phyloP scores from a whole-genome alignment of 768 basidiomycete species.

The Auricularia sp. region DNA sequence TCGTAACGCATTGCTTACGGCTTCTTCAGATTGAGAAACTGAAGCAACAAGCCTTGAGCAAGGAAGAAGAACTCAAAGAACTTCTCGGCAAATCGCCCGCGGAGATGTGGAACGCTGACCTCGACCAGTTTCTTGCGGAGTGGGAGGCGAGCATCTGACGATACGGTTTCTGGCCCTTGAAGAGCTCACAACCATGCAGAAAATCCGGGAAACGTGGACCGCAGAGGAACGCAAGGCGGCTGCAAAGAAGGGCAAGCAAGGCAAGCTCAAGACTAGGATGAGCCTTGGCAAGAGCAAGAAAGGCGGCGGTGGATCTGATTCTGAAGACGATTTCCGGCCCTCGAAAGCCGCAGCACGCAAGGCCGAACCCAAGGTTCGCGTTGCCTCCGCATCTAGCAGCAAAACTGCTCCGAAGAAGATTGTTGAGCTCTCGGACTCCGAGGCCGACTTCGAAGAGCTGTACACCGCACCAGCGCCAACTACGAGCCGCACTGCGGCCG shows the following conservation, averaged over 20 bases:
- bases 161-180: background rate
- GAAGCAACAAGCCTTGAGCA: conserved; percentile 64
- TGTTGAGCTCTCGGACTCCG: conserved; percentile 20
- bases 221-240: conserved; percentile 39
- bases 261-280: conserved; percentile 44
- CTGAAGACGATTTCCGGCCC: conserved; percentile 50
- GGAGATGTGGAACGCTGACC: conserved; percentile 82
- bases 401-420: conserved; percentile 31
- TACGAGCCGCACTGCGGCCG: conserved; percentile 32
- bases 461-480: conserved; percentile 8
- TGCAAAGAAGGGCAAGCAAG: conserved; percentile 48
- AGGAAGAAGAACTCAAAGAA: conserved; percentile 69
- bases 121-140: conserved; percentile 71
- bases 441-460: conserved; percentile 7
- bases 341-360: conserved; percentile 32
- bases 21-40: conserved; percentile 68
- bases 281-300: conserved; percentile 35
- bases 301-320: conserved; percentile 23
- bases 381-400: conserved; percentile 21
- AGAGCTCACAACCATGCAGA: conserved; percentile 18
- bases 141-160: conserved; percentile 59
- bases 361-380: conserved; percentile 22
- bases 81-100: conserved; percentile 72
- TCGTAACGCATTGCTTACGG: background rate
- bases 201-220: conserved; percentile 32